A percentile compares a stretch with the other conserved stretches of the same genome.
These are phyloP conservation scores for Musa balbisiana DNA, from an alignment of 202 grass and related monocot genomes.

Conservation along the genomic window DNA sequence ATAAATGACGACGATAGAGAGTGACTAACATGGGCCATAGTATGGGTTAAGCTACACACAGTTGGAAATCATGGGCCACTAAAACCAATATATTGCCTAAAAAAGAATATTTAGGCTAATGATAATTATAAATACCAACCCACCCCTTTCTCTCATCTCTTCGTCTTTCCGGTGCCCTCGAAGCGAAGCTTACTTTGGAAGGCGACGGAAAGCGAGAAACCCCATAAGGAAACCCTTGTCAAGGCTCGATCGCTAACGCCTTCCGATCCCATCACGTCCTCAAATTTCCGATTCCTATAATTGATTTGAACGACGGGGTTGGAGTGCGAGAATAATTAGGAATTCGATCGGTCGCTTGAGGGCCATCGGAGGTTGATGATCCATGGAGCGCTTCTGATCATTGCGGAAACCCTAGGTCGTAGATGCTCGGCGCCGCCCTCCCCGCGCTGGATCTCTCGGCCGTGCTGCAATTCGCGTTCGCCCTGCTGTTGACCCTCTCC, in stretches of 20 bases:
- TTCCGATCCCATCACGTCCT: background rate
- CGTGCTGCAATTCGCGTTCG: constrained; percentile 49
- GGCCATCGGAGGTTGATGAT: background rate
- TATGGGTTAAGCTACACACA: too few species aligned
- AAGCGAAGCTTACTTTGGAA: background rate
- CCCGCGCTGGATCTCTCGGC: constrained; percentile 44
- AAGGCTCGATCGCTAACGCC: background rate
- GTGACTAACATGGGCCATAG: too few species aligned
- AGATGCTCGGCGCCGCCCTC: constrained; percentile 5
- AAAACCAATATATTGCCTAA: too few species aligned
- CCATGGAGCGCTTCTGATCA: background rate
- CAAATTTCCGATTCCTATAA: background rate
- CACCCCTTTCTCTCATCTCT: background rate
- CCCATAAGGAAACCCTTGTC: background rate
- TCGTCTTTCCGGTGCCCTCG: background rate
- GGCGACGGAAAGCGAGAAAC: background rate
- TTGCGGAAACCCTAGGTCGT: background rate
- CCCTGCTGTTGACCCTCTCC: constrained; percentile 31
- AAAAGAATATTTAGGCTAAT: too few species aligned
- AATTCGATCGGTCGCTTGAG: background rate
- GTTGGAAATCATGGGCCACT: too few species aligned
- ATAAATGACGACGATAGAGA: too few species aligned
- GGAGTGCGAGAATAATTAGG: background rate
- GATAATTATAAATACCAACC: too few species aligned
- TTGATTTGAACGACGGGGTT: background rate